These are phyloP conservation scores for Larix sibirica DNA, from an alignment of 83 land plant species.

Conservation along the genomic window DNA sequence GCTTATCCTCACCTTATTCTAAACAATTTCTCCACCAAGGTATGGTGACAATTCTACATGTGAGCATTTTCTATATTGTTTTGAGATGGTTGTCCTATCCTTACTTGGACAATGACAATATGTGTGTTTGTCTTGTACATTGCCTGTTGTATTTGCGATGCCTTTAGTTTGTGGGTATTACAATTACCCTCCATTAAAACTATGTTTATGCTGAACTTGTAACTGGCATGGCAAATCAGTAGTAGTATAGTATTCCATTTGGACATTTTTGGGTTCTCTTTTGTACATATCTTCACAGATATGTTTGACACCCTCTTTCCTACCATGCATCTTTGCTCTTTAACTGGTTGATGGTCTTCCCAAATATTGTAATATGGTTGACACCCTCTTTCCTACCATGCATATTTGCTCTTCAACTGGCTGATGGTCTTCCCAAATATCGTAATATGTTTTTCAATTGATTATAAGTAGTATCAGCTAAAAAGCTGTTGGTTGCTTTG, in stretches of 20 bases:
- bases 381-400: no score
- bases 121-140: slow-evolving; percentile 6
- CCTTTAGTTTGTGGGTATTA: not conserved
- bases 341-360: no score
- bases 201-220: not conserved
- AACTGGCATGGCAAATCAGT: not conserved
- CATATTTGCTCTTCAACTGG: no score
- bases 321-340: no score
- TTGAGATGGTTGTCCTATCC: not conserved
- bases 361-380: not conserved
- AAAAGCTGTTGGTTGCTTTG: no score
- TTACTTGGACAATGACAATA: not conserved
- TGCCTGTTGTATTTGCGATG: slow-evolving; percentile 9
- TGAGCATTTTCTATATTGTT: not conserved
- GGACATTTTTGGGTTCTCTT: not conserved
- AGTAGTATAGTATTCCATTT: not conserved
- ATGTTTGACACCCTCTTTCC: no score
- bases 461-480: not conserved
- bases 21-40: slow-evolving; percentile 87
- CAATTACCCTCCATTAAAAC: not conserved
- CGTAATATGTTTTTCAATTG: not conserved
- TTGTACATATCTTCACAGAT: not conserved
- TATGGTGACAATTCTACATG: slow-evolving; percentile 11
- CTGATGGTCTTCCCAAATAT: not conserved
- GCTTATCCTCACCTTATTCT: slow-evolving; percentile 94